Evolutionary conservation across 805 yeast genomes (phyloP).

Genomic region (Metschnikowia chrysomelidarum): DNA sequence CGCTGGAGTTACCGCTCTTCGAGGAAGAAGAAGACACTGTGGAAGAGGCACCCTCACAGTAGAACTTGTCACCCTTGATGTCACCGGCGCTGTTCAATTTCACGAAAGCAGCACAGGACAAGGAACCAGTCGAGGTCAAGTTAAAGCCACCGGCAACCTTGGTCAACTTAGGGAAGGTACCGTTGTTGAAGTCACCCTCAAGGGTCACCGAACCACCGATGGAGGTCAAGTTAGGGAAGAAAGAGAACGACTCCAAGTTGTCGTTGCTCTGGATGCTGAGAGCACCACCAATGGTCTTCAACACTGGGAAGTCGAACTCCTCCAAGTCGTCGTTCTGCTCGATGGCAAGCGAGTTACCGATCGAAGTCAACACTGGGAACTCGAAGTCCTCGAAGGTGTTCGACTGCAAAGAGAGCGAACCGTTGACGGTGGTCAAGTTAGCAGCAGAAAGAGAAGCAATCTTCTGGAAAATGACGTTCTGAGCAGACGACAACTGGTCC

Average conservation of each 20-base stretch:
- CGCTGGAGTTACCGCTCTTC: constrained; percentile 28
- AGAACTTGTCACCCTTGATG: constrained; percentile 87
- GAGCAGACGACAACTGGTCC: constrained; percentile 76
- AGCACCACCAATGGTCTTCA: constrained; percentile 88
- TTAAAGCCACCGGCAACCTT: constrained; percentile 91
- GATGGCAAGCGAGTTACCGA: constrained; percentile 83
- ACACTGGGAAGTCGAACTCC: constrained; percentile 62
- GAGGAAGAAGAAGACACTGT: constrained; percentile 46
- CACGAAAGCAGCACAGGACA: constrained; percentile 79
- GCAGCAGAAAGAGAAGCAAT: constrained; percentile 71
- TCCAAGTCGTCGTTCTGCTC: constrained; percentile 71
- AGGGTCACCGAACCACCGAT: constrained; percentile 88
- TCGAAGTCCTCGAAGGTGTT: constrained; percentile 60
- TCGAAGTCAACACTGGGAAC: constrained; percentile 50
- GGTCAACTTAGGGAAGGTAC: constrained; percentile 68
- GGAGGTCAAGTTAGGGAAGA: constrained; percentile 69
- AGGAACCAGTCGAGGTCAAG: constrained; percentile 72
- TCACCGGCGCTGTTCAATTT: constrained; percentile 70
- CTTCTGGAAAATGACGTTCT: constrained; percentile 82
- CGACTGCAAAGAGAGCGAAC: constrained; percentile 77
- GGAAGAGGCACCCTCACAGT: constrained; percentile 49
- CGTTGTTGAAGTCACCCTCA: constrained; percentile 76
- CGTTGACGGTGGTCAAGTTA: constrained; percentile 68
- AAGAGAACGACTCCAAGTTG: constrained; percentile 58
- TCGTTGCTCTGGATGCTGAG: constrained; percentile 86